Evolutionary conservation across 768 basidiomycete genomes (phyloP), one percentile per base, ranked within the genome.

Genomic region (Rhizopogon roseolus): DNA sequence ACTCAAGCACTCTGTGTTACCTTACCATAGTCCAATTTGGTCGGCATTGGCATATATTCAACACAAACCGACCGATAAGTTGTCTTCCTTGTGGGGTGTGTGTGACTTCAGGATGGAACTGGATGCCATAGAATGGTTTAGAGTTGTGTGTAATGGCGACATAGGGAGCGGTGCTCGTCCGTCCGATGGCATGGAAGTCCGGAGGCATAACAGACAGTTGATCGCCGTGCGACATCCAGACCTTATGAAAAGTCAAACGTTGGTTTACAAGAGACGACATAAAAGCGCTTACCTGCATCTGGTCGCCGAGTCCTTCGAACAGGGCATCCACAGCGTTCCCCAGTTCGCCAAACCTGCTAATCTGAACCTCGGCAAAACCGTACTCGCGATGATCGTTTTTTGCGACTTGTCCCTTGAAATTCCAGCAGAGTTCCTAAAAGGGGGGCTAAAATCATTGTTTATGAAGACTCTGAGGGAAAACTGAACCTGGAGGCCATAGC

Each of bases 191-290:
- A 64, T 90, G 85, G 72, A 97, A 99, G 62, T 87, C 76, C 0
- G 84, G 72, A 14, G 96, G 97, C 2, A 88, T 80, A 46, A 78
- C 81, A 27, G 85, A 88, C 34, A 98, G 80, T 59, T 96, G 93
- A 71, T 98, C 97, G 10, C 95, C 94, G 66, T 99, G 97, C 16
- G 96, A 98, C 97, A 98, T 98, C 97, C 97, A 98, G 48, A 98
- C 96, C 96, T 98, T 4, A 52, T 37, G 39, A 10, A 19, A 28
- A 45, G 45, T 52, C 36, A 36, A n/a, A 52, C 34, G 39, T 17
- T 27, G 8, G 40, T 25, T 13, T 16, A 16, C 32, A 28, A 13
- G 11, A 13, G 1, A 22, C 29, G 52, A 41, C 17, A 40, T 17
- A 13, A 28, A 28, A 9, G 49, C 34, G 60, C 75, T 41, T 60